phyloP scores from a whole-genome alignment of 1,284 basidiomycete species.

The Tausonia pullulans region DNA sequence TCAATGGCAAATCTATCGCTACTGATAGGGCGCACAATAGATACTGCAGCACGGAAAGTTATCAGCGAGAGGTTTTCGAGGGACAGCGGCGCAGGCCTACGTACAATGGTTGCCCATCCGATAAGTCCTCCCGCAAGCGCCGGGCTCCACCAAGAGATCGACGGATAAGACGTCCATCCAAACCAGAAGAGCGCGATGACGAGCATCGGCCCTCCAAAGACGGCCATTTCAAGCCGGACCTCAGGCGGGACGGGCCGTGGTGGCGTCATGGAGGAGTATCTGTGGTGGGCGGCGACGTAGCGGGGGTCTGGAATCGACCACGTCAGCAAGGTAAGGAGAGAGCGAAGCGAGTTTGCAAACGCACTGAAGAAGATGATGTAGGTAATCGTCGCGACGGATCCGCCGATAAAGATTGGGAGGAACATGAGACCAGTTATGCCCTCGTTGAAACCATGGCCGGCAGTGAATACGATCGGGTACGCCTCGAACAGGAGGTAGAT shows the following conservation, averaged over 20 bases:
- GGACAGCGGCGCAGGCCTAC: too few relatives aligned
- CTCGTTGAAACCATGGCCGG: constrained; percentile 38
- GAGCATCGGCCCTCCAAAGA: constrained; percentile 27
- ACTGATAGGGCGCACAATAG: too few relatives aligned
- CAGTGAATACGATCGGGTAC: constrained; percentile 39
- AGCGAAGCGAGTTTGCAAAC: too few relatives aligned
- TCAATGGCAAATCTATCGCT: too few relatives aligned
- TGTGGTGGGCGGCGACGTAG: background rate
- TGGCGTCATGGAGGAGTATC: constrained; percentile 13
- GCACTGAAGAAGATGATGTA: constrained; percentile 27
- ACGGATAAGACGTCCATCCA: constrained; percentile 17
- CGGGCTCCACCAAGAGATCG: constrained; percentile 34
- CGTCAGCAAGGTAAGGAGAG: too few relatives aligned
- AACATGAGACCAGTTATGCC: constrained; percentile 35
- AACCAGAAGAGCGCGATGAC: constrained; percentile 37
- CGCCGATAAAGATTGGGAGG: constrained; percentile 32
- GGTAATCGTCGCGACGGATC: constrained; percentile 20
- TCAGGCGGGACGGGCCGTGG: constrained; percentile 27
- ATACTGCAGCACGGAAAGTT: too few relatives aligned
- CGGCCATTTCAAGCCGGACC: constrained; percentile 25
- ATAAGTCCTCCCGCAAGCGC: constrained; percentile 38
- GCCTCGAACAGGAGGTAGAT: constrained; percentile 28
- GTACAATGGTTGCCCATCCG: constrained; percentile 31
- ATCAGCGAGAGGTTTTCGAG: too few relatives aligned
- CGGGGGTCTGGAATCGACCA: too few relatives aligned